Conservation (phyloP, 1,284 basidiomycete genomes). For the Trametes pubescens region DNA sequence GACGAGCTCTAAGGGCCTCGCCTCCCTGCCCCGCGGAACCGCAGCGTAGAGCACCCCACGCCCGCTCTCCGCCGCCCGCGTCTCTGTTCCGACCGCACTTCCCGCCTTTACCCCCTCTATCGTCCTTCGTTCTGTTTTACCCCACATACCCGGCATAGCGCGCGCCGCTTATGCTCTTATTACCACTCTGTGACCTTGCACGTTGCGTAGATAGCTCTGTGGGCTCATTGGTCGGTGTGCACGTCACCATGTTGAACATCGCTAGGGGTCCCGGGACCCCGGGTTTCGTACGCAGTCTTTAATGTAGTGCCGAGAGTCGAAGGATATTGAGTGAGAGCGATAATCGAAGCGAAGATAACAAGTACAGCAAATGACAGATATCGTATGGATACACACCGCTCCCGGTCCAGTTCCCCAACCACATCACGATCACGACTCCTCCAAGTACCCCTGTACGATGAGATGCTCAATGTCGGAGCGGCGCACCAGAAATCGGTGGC, state of each 20-base stretch:
- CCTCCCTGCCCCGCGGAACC: neutral
- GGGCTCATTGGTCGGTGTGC: constrained; percentile 26
- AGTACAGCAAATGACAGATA: neutral
- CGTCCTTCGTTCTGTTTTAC: constrained; percentile 17
- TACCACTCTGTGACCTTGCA: constrained; percentile 23
- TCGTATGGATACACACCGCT: neutral
- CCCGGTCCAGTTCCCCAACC: constrained; percentile 1
- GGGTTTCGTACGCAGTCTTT: neutral
- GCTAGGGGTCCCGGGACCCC: constrained; percentile 23
- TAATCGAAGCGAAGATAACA: neutral
- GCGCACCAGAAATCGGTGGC: constrained; percentile 87
- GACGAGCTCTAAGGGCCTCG: constrained; percentile 49
- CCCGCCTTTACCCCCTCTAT: neutral
- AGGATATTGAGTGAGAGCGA: neutral
- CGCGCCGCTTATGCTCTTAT: constrained; percentile 16
- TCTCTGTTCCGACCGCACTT: neutral
- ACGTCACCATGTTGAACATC: constrained; percentile 25
- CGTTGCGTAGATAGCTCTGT: constrained; percentile 31
- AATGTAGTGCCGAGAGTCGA: neutral
- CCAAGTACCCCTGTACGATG: constrained; percentile 91
- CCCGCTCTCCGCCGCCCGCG: neutral
- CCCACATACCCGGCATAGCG: constrained; percentile 26
- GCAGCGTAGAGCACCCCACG: neutral
- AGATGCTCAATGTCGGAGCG: constrained; percentile 90
- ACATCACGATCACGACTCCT: constrained; percentile 51